Evolutionary conservation across 805 yeast genomes (phyloP).

Genomic region (Ogataea kodamae): DNA sequence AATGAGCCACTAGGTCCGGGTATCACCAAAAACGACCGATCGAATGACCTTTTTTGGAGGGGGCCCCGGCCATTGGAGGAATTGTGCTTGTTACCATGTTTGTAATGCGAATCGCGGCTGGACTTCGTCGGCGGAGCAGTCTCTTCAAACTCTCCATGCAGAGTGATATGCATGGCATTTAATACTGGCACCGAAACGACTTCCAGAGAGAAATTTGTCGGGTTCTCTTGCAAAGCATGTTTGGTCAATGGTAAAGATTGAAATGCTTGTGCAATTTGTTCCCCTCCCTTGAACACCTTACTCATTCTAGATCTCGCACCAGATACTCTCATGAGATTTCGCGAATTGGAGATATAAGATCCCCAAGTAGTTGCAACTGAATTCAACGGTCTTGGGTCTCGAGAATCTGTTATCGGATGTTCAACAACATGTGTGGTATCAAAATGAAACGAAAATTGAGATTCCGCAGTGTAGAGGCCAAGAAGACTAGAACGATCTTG

Average conservation of each 20-base stretch:
- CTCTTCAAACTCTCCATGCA: conserved; percentile 88
- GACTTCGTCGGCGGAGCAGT: conserved; percentile 44
- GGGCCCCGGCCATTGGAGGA: conserved; percentile 26
- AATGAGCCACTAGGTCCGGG: conserved; percentile 65
- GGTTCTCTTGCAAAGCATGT: conserved; percentile 63
- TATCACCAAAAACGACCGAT: conserved; percentile 74
- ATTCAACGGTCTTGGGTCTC: conserved; percentile 6
- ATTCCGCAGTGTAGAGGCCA: conserved; percentile 72
- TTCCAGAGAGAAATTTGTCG: conserved; percentile 72
- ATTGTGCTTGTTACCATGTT: conserved; percentile 26
- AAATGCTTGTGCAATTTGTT: conserved; percentile 59
- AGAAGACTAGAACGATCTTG: conserved; percentile 64
- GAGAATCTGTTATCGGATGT: not conserved
- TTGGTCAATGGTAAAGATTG: conserved; percentile 70
- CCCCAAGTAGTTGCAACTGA: conserved; percentile 45
- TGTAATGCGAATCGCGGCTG: conserved; percentile 8
- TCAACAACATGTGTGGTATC: conserved; percentile 54
- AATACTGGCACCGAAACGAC: conserved; percentile 67
- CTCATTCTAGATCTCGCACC: conserved; percentile 50
- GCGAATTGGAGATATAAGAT: conserved; percentile 65
- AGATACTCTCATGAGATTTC: conserved; percentile 69
- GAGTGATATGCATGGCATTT: conserved; percentile 68
- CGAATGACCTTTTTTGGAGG: conserved; percentile 71
- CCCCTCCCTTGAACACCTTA: conserved; percentile 66
- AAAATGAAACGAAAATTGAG: conserved; percentile 79